Evolutionary conservation across 352 stramenopile genomes (phyloP).

Genomic region (Pythium grandisporangium): DNA sequence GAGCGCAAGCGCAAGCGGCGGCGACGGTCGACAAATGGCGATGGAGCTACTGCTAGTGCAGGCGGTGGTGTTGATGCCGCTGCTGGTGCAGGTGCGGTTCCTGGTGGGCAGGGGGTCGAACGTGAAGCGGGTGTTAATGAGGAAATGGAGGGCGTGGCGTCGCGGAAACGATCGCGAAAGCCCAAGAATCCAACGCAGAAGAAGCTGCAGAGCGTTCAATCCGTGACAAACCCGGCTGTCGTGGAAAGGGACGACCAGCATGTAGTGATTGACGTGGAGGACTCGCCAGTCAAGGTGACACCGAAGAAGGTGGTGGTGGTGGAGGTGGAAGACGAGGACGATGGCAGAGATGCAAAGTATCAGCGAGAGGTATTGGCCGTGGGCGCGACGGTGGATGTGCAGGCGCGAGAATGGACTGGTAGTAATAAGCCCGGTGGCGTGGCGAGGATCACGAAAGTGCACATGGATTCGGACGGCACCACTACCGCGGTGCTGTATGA

Average conservation of each 20-base stretch:
- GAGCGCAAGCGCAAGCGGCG: slow-evolving; percentile 41
- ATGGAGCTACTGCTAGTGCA: slow-evolving; percentile 6
- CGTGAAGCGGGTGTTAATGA: no score
- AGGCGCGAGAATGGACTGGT: slow-evolving; percentile 38
- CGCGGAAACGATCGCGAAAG: no score
- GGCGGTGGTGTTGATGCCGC: slow-evolving; percentile 4
- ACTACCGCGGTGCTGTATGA: slow-evolving; percentile 44
- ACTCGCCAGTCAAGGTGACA: no score
- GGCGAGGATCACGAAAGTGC: slow-evolving; percentile 36
- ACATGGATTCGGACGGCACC: slow-evolving; percentile 11
- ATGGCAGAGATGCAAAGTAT: slow-evolving; percentile 8
- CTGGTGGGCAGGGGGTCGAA: no score
- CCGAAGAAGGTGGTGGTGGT: neutral
- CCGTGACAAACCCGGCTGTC: slow-evolving; percentile 7
- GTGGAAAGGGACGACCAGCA: slow-evolving; percentile 1
- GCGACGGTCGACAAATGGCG: slow-evolving; percentile 1
- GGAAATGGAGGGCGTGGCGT: no score
- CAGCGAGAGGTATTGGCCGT: slow-evolving; percentile 29
- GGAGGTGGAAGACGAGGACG: slow-evolving; percentile 9
- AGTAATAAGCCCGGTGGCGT: slow-evolving; percentile 71
- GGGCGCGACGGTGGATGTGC: slow-evolving; percentile 44
- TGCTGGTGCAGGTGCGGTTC: no score
- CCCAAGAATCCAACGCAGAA: slow-evolving; percentile 3
- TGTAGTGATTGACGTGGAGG: neutral
- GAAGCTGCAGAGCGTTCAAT: neutral